These are phyloP conservation scores for Dothistroma septosporum DNA, from an alignment of 2,329 filamentous ascomycete genomes.

Conservation along the genomic window DNA sequence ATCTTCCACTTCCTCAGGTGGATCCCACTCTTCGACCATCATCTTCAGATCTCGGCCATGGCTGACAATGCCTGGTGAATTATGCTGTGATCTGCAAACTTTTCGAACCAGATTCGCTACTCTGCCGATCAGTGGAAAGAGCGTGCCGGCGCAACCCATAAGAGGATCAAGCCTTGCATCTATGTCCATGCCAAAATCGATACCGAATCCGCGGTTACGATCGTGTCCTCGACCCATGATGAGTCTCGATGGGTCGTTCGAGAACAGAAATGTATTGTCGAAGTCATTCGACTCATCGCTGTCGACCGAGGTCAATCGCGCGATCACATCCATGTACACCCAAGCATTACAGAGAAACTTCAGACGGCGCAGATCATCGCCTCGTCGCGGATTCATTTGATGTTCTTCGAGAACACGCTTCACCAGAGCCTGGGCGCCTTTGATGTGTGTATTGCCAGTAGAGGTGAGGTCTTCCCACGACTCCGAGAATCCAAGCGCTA, in stretches of 20 bases:
- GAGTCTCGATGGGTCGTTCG: constrained; percentile 34
- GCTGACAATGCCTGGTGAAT: constrained; percentile 58
- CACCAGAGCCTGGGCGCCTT: constrained; percentile 62
- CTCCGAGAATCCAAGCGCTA: constrained; percentile 65
- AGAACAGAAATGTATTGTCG: constrained; percentile 41
- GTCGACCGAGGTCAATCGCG: constrained; percentile 60
- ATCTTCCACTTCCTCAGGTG: constrained; percentile 54
- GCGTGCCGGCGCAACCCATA: constrained; percentile 64
- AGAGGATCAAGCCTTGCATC: constrained; percentile 63
- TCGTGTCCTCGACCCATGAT: constrained; percentile 20
- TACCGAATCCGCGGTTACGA: constrained; percentile 32
- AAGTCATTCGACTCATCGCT: constrained; percentile 55
- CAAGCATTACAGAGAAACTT: constrained; percentile 68
- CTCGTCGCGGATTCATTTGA: constrained; percentile 38
- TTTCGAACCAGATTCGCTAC: constrained; percentile 63
- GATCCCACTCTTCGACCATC: constrained; percentile 58
- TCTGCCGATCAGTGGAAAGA: constrained; percentile 65
- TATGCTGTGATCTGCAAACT: constrained; percentile 54
- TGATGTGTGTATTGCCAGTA: constrained; percentile 65
- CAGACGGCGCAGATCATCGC: constrained; percentile 51
- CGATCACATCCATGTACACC: constrained; percentile 71
- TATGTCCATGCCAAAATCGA: constrained; percentile 36
- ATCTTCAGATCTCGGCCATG: constrained; percentile 60
- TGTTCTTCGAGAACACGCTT: constrained; percentile 54
- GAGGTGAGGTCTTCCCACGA: constrained; percentile 67